Conservation (phyloP, 148 eudicot genomes). For the Dianthus caryophyllus region DNA sequence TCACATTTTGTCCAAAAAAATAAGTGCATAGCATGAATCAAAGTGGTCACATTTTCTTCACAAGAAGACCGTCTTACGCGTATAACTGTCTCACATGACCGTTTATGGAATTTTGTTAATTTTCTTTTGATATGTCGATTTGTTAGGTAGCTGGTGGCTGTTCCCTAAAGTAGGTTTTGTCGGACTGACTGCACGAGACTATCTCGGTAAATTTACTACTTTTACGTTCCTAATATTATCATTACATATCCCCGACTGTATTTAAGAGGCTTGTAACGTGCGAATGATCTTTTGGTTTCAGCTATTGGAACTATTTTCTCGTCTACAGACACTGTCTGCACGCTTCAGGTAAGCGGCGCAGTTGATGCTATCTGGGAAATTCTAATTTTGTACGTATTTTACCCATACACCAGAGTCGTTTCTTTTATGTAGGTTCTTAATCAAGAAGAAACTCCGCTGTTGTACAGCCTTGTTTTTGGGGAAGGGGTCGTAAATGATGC, state of each 20-base stretch:
- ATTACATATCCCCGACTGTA: slow-evolving; percentile 2
- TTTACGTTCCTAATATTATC: background rate
- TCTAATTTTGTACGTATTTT: background rate
- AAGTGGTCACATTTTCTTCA: too few relatives aligned
- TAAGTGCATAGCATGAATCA: too few relatives aligned
- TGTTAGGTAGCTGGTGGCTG: slow-evolving; percentile 80
- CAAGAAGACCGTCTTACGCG: too few relatives aligned
- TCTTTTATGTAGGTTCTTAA: slow-evolving; percentile 50
- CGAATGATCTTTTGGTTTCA: slow-evolving; percentile 24
- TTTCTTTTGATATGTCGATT: too few relatives aligned
- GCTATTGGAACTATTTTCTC: slow-evolving; percentile 96
- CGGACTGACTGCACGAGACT: slow-evolving; percentile 64
- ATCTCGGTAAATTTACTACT: slow-evolving; percentile 49
- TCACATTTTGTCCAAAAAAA: too few relatives aligned
- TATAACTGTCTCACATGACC: too few relatives aligned
- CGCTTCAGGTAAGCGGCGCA: slow-evolving; percentile 67
- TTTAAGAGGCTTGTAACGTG: background rate
- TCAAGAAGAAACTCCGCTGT: slow-evolving; percentile 93
- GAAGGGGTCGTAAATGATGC: slow-evolving; percentile 99
- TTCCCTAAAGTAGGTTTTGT: slow-evolving; percentile 60
- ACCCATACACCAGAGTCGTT: background rate
- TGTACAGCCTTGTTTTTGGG: slow-evolving; percentile 93
- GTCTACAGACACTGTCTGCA: slow-evolving; percentile 94
- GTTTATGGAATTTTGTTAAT: too few relatives aligned
- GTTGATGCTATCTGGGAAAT: background rate